Conservation (phyloP, 2,329 filamentous ascomycete species). For the Biscogniauxia marginata region DNA sequence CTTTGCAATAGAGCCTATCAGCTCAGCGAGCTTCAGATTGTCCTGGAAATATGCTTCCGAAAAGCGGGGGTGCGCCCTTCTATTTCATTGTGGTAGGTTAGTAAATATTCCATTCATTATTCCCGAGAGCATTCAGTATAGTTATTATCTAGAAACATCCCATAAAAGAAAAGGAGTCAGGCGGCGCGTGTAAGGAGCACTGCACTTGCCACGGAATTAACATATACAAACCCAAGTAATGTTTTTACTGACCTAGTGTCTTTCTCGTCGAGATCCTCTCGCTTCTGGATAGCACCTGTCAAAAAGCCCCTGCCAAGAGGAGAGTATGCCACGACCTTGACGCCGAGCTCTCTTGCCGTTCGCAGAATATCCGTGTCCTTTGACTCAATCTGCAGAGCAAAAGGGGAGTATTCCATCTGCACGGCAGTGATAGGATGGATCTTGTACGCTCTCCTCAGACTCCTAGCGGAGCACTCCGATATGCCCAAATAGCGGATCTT, state of each 20-base stretch:
- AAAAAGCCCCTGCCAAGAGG: slow-evolving; percentile 57
- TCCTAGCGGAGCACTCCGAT: slow-evolving; percentile 44
- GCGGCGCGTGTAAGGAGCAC: too few species aligned
- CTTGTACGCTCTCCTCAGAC: slow-evolving; percentile 46
- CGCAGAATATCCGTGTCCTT: slow-evolving; percentile 45
- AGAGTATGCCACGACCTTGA: slow-evolving; percentile 53
- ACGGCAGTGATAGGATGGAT: slow-evolving; percentile 48
- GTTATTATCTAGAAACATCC: too few species aligned
- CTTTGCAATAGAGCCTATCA: slow-evolving; percentile 26
- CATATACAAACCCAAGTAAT: background rate
- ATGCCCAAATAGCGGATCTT: slow-evolving; percentile 53
- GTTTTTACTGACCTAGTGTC: slow-evolving; percentile 31
- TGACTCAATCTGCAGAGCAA: slow-evolving; percentile 57
- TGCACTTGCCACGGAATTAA: background rate
- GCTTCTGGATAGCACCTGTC: slow-evolving; percentile 44
- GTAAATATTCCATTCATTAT: background rate
- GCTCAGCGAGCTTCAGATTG: slow-evolving; percentile 39
- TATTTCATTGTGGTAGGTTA: slow-evolving; percentile 13
- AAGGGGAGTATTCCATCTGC: slow-evolving; percentile 53
- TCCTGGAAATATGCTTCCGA: slow-evolving; percentile 48
- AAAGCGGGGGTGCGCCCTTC: slow-evolving; percentile 41
- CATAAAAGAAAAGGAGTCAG: too few species aligned
- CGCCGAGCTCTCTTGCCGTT: slow-evolving; percentile 52
- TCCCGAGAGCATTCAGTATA: too few species aligned
- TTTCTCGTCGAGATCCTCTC: slow-evolving; percentile 40